These are phyloP conservation scores for Lecanosticta acicola DNA, from an alignment of 2,329 filamentous ascomycete genomes.

Conservation along the genomic window DNA sequence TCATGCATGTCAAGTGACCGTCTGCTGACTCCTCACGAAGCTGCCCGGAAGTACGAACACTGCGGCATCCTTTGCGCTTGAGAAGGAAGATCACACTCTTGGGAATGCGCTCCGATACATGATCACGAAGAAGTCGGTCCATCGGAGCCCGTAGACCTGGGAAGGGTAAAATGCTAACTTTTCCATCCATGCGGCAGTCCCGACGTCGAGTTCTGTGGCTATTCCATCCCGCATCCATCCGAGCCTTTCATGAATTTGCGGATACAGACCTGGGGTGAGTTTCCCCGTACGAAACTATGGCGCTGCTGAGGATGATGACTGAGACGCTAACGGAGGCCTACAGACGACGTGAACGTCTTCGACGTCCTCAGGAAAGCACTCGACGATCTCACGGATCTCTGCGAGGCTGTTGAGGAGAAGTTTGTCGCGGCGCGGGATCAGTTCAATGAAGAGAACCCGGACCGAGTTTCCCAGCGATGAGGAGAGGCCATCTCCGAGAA, in stretches of 20 bases:
- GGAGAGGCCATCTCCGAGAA: conserved; percentile 39
- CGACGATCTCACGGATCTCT: conserved; percentile 80
- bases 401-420: conserved; percentile 88
- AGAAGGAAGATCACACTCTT: conserved; percentile 88
- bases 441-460: conserved; percentile 44
- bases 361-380: conserved; percentile 88
- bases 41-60: conserved; percentile 76
- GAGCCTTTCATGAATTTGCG: conserved; percentile 95
- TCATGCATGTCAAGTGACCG: neutral
- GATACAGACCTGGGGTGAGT: conserved; percentile 90
- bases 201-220: conserved; percentile 95
- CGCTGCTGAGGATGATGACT: neutral
- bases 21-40: conserved; percentile 47
- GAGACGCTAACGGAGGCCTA: conserved; percentile 2
- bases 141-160: neutral
- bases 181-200: conserved; percentile 69
- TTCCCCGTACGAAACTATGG: neutral
- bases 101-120: conserved; percentile 91
- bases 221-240: conserved; percentile 93
- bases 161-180: no score
- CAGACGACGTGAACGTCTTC: conserved; percentile 73
- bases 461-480: conserved; percentile 17
- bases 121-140: conserved; percentile 92
- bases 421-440: conserved; percentile 65
- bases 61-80: conserved; percentile 91